phyloP scores from a whole-genome alignment of 164 flowering plant genomes.

The Stephania japonica region DNA sequence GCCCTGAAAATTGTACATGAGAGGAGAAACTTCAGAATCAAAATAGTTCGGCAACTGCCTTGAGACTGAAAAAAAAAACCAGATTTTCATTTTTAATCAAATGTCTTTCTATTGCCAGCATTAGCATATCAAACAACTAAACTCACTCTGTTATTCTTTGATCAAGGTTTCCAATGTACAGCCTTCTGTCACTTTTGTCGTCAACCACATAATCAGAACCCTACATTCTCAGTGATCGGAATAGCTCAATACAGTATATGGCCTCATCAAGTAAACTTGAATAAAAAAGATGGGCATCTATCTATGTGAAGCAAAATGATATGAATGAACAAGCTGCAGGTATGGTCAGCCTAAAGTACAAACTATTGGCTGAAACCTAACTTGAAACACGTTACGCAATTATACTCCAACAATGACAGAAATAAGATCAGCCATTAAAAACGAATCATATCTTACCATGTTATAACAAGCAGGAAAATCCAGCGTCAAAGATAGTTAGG shows the following conservation, averaged over 20 bases:
- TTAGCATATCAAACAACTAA: neutral
- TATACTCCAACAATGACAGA: neutral
- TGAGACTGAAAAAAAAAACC: neutral
- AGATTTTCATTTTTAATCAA: neutral
- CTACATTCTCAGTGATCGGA: slow-evolving; percentile 25
- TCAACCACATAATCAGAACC: slow-evolving; percentile 33
- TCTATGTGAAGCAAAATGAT: neutral
- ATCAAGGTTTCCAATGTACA: slow-evolving; percentile 81
- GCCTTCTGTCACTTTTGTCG: slow-evolving; percentile 57
- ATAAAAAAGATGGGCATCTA: no score
- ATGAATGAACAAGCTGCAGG: neutral
- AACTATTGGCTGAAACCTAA: neutral
- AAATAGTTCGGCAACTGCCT: neutral
- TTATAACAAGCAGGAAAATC: neutral
- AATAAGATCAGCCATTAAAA: neutral
- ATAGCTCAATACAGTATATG: neutral
- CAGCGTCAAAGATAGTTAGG: neutral
- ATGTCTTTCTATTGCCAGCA: neutral
- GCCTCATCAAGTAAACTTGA: neutral
- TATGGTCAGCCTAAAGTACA: no score
- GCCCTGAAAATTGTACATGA: slow-evolving; percentile 34
- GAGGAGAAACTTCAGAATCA: neutral
- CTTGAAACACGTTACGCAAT: neutral
- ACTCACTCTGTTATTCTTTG: slow-evolving; percentile 76
- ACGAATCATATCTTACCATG: neutral